Base-by-base conservation (phyloP, 1,284 basidiomycete species). In the Chalciporus piperatoides region DNA sequence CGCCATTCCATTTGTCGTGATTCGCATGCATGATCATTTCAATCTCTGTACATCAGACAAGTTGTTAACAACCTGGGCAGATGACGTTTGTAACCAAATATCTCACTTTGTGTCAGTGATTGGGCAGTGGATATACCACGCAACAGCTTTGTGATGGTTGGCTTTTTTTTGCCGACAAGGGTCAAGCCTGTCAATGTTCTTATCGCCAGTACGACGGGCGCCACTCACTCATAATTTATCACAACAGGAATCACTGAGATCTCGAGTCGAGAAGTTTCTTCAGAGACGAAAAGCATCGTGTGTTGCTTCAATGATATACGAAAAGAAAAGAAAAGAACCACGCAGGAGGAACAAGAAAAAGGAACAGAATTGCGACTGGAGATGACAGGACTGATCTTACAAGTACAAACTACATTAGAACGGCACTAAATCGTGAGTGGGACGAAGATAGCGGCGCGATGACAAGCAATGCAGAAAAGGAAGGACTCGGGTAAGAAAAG, bases 291-390 rank as follows among this genome's bases (percentile, higher is more conserved):
- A 23, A 28, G 25, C 14, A 12, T 9, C 32, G 7, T 7, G 41
- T 39, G 27, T 56, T 17, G 41, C 30, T 35, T 60, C 15, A 45
- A 41, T 60, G 24, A 48, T 62, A 53, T 47, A 62, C 4, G 3
- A 9, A 36, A 23, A 30, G 46, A 5, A n/a, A n/a, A n/a, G n/a
- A 24, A 9, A 7, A 35, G 15, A 35, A 15, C 7, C 32, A 35
- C 32, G 32, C 32, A 35, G n/a, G 3, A 35, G n/a, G n/a, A 35
- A 35, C 15, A 35, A 45, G n/a, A 35, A 46, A 14, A 35, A 38
- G 4, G 23, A 14, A 15, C 35, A 46, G 1, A 21, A 56, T 24
- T 40, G 41, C n/a, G 17, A 40, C 47, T 11, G 35, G 41, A 48
- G 49, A 42, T 41, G 14, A 44, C 32, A 30, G 35, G 40, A 35